Evolutionary conservation across 129 eudicot species (phyloP).

Genomic region (Dittrichia graveolens): DNA sequence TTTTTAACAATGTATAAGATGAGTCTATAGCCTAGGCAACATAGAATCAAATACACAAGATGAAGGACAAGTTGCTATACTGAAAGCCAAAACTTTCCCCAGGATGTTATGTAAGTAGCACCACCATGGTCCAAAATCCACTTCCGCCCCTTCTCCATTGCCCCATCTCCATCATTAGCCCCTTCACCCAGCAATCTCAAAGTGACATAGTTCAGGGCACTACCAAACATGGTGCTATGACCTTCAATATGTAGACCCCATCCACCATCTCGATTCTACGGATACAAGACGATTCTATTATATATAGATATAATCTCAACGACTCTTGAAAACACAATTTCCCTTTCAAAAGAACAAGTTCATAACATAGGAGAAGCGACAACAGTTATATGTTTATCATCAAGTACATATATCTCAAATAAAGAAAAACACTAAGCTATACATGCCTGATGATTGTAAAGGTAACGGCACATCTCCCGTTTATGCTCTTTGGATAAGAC

Average conservation of each 20-base stretch:
- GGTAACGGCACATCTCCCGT: slow-evolving; percentile 82
- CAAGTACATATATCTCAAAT: slow-evolving; percentile 13
- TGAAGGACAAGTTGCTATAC: slow-evolving; percentile 46
- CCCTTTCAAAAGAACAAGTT: not conserved
- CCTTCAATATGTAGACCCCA: slow-evolving; percentile 99
- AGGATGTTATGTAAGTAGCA: slow-evolving; percentile 85
- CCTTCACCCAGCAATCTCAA: slow-evolving; percentile 94
- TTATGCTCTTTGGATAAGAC: slow-evolving; percentile 84
- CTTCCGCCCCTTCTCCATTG: slow-evolving; percentile 82
- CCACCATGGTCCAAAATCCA: slow-evolving; percentile 98
- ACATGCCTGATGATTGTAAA: slow-evolving; percentile 96
- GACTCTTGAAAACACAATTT: slow-evolving; percentile 4
- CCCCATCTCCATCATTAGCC: slow-evolving; percentile 76
- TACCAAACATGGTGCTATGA: slow-evolving; percentile 94
- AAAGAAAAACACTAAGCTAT: slow-evolving; percentile 3
- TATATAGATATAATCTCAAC: slow-evolving; percentile 1
- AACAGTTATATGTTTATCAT: slow-evolving; percentile 8
- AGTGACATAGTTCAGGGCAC: slow-evolving; percentile 80
- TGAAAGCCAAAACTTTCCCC: slow-evolving; percentile 99
- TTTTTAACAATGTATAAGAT: slow-evolving; percentile 28
- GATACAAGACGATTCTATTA: slow-evolving; percentile 20
- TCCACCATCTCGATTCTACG: slow-evolving; percentile 94
- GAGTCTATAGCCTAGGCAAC: not conserved
- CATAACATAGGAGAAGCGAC: slow-evolving; percentile 18
- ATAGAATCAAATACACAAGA: slow-evolving; percentile 12